Base-by-base conservation (phyloP, 768 basidiomycete genomes). In the Mycena polygramma region DNA sequence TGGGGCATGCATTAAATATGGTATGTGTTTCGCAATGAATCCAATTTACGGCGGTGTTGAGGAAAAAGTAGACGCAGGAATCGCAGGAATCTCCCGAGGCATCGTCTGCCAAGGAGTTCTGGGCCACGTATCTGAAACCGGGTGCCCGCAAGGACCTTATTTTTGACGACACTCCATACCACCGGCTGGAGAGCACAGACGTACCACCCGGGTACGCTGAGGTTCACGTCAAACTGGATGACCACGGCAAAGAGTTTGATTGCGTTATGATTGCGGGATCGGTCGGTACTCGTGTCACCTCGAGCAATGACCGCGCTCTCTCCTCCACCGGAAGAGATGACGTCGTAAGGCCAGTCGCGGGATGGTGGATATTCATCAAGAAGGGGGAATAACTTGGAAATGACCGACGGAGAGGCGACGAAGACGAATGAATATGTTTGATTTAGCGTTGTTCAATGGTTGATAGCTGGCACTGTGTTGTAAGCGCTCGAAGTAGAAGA, bases 201-300 rank as follows among this genome's bases (percentile, higher is more conserved):
- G 43, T 69, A 5, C 68, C 68, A 4, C 54, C 48, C 1, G 62
- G 62, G n/a, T 59, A 57, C 55, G 41, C 68, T 20, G 61, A 57
- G n/a, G 60, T 69, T 15, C 54, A 63, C 26, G 61, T 63, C 35
- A 37, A 48, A 9, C 46, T 69, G 19, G 46, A 57, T 9, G 49
- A 64, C 41, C 58, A 57, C 14, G 68, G 55, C 15, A 37, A 63
- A 52, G 45, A 49, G 46, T 57, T 26, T 8, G 46, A 57, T 13
- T 54, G 61, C 17, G 35, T 35, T 7, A 69, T 69, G 61, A 37
- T 46, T 6, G 68, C 68, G 36, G 68, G 68, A 3, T 49, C 48
- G 17, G 36, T 69, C 20, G 68, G 41, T 19, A 64, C 43, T 45
- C 57, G 52, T 14, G 55, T 69, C 6, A 15, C 43, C 2, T 69